Percentiles rank a stretch among this genome's conserved stretches.
These are phyloP conservation scores for Talaromyces sp. DNA, from an alignment of 2,329 filamentous ascomycete species.

Conservation along the genomic window DNA sequence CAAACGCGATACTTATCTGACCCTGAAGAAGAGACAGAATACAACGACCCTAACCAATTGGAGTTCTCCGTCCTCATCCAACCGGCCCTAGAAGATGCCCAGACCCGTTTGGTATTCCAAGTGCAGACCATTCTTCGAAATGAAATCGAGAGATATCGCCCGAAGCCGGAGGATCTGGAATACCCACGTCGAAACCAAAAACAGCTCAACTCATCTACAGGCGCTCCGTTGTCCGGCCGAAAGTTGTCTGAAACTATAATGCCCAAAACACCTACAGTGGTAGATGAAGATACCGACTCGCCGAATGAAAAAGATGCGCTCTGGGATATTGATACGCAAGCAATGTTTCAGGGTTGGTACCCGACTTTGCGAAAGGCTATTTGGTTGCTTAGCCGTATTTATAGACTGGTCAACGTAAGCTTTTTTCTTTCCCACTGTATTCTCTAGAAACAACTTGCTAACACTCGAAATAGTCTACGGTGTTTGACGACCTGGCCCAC, in stretches of 20 bases:
- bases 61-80: constrained; percentile 60
- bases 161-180: constrained; percentile 60
- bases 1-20: constrained; percentile 62
- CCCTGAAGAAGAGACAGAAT: constrained; percentile 49
- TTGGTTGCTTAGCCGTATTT: constrained; percentile 64
- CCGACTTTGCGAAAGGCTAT: constrained; percentile 63
- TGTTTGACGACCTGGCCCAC: constrained; percentile 68
- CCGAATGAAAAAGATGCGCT: constrained; percentile 38
- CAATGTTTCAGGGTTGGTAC: constrained; percentile 58
- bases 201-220: constrained; percentile 35
- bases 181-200: constrained; percentile 53
- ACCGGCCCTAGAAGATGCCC: constrained; percentile 62
- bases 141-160: constrained; percentile 62
- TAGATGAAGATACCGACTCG: constrained; percentile 46
- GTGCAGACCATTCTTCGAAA: constrained; percentile 59
- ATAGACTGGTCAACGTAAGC: constrained; percentile 61
- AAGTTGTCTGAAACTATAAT: constrained; percentile 39
- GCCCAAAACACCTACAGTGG: constrained; percentile 46
- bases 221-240: constrained; percentile 50
- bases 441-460: constrained; percentile 6
- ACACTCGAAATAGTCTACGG: constrained; percentile 48
- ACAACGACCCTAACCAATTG: constrained; percentile 48
- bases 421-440: neutral
- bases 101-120: constrained; percentile 62
- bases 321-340: constrained; percentile 53